phyloP scores from a whole-genome alignment of 2,329 filamentous ascomycete species.

The Cordyceps militaris region DNA sequence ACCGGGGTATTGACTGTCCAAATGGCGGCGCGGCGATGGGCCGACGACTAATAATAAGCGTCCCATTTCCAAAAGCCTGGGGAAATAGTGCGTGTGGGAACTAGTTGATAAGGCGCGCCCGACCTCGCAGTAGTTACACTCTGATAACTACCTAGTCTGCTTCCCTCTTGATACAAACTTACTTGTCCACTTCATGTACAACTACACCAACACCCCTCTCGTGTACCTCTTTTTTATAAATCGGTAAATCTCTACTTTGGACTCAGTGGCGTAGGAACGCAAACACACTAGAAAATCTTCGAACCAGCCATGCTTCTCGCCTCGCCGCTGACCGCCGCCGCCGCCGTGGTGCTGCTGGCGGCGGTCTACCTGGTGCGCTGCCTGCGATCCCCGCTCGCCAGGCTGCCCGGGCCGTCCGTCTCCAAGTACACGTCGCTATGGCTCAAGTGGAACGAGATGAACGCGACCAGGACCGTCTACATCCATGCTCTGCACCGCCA shows the following conservation, averaged over 20 bases:
- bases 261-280: not conserved
- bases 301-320: constrained; percentile 16
- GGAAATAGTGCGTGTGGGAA: not conserved
- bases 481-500: constrained; percentile 47
- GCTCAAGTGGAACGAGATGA: constrained; percentile 51
- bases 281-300: not conserved
- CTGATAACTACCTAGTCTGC: not conserved
- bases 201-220: not conserved
- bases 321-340: constrained; percentile 23
- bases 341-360: constrained; percentile 20
- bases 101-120: constrained; percentile 8
- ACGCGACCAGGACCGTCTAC: constrained; percentile 44
- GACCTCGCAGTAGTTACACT: not conserved
- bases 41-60: constrained; percentile 2
- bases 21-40: not conserved
- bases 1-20: constrained; percentile 2
- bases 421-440: constrained; percentile 44
- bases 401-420: constrained; percentile 41
- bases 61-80: not conserved
- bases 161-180: not conserved
- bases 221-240: not conserved
- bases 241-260: not conserved
- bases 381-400: constrained; percentile 27
- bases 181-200: not conserved
- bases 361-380: constrained; percentile 21